These are phyloP conservation scores for Aureobasidium leucospermi DNA, from an alignment of 2,329 filamentous ascomycete species.

Conservation along the genomic window DNA sequence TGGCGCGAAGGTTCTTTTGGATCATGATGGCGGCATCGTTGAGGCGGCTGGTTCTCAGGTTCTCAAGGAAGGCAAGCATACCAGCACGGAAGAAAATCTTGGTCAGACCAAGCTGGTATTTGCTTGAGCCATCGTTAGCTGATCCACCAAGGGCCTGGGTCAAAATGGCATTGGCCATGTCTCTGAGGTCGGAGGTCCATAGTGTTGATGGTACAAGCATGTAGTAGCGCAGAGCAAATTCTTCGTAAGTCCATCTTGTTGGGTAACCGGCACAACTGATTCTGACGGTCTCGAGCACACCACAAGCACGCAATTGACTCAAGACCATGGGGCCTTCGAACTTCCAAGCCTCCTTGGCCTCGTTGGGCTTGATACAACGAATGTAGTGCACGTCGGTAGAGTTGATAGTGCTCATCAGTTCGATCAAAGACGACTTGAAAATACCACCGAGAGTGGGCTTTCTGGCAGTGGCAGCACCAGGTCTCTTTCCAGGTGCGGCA, in stretches of 20 bases:
- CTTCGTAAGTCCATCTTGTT: slow-evolving; percentile 97
- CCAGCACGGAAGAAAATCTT: slow-evolving; percentile 99
- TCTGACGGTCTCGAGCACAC: slow-evolving; percentile 95
- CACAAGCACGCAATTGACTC: slow-evolving; percentile 91
- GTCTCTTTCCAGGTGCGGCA: slow-evolving; percentile 66
- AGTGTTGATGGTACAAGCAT: slow-evolving; percentile 85
- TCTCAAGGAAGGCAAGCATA: slow-evolving; percentile 97
- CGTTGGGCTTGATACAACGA: slow-evolving; percentile 97
- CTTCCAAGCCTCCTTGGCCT: slow-evolving; percentile 93
- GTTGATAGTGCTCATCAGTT: slow-evolving; percentile 96
- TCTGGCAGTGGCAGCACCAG: slow-evolving; percentile 84
- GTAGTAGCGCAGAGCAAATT: slow-evolving; percentile 96
- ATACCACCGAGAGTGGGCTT: slow-evolving; percentile 97
- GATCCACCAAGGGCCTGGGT: slow-evolving; percentile 69
- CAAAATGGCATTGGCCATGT: slow-evolving; percentile 90
- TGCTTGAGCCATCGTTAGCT: slow-evolving; percentile 65
- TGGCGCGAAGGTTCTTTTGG: slow-evolving; percentile 93
- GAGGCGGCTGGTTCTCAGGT: slow-evolving; percentile 78
- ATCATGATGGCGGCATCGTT: slow-evolving; percentile 96
- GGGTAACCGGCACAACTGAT: slow-evolving; percentile 97
- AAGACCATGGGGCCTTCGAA: slow-evolving; percentile 99
- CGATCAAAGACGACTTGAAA: slow-evolving; percentile 96
- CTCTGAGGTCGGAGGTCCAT: slow-evolving; percentile 89
- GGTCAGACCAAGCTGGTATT: slow-evolving; percentile 93
- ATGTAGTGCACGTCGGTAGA: slow-evolving; percentile 99